These are phyloP conservation scores for Rhodamnia rubescens DNA, from an alignment of 345 rosid genomes.

Conservation along the genomic window DNA sequence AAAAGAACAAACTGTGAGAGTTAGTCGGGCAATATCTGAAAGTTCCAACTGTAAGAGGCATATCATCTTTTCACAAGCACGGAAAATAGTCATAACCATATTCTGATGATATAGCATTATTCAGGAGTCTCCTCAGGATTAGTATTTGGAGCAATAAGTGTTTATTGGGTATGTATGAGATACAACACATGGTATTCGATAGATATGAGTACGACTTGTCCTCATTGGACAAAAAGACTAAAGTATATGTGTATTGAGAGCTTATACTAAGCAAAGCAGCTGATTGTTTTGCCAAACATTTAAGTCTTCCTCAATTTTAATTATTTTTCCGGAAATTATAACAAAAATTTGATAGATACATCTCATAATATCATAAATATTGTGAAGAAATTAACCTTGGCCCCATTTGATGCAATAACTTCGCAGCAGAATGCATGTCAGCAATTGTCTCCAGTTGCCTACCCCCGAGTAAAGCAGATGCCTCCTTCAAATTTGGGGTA, in stretches of 20 bases:
- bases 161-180: not conserved
- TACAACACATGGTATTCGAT: not conserved
- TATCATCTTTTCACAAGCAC: not conserved
- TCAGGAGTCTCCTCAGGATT: not conserved
- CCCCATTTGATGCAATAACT: conserved; percentile 63
- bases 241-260: not conserved
- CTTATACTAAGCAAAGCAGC: not conserved
- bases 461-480: conserved; percentile 77
- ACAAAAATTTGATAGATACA: not conserved
- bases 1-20: rapidly evolving
- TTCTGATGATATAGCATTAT: not conserved
- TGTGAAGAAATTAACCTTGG: conserved; percentile 44
- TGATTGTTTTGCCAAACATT: not conserved
- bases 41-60: not conserved
- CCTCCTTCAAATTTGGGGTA: conserved; percentile 91
- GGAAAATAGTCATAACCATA: not conserved
- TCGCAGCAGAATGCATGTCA: conserved; percentile 74
- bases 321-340: not conserved
- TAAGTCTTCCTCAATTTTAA: not conserved
- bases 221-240: not conserved
- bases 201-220: not conserved
- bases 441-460: conserved; percentile 41
- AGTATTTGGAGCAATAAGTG: not conserved
- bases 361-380: not conserved
- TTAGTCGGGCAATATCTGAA: not conserved